Conservation (phyloP, 345 rosid genomes). For the Gossypium longicalyx region DNA sequence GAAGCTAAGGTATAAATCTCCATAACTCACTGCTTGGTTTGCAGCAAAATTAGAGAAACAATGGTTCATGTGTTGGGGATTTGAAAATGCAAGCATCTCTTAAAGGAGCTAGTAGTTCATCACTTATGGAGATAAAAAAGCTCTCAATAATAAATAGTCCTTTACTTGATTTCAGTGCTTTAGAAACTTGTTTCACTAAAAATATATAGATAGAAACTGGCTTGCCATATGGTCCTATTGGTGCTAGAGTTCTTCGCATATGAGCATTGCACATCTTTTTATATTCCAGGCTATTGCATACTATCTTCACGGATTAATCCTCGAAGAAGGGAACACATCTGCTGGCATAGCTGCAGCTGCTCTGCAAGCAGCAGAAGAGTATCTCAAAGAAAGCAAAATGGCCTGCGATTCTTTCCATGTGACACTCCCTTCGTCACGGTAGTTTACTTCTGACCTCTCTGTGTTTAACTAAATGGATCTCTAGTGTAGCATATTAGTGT, state of each 20-base stretch:
- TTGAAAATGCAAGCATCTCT: background rate
- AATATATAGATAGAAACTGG: background rate
- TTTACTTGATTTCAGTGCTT: background rate
- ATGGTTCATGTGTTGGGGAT: background rate
- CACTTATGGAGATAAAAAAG: background rate
- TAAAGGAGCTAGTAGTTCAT: background rate
- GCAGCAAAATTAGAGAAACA: background rate
- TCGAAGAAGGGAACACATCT: constrained; percentile 55
- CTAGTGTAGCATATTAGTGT: background rate
- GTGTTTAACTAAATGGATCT: background rate
- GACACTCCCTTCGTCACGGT: constrained; percentile 56
- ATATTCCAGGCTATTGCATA: constrained; percentile 61
- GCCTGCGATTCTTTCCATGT: constrained; percentile 46
- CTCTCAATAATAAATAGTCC: background rate
- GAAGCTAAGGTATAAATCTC: constrained; percentile 51
- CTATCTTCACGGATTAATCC: constrained; percentile 60
- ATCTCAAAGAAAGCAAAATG: constrained; percentile 46
- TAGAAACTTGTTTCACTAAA: background rate
- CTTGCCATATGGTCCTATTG: background rate
- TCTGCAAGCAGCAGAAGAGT: constrained; percentile 58
- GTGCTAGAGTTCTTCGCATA: background rate
- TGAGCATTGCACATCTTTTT: background rate
- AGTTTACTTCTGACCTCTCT: constrained; percentile 7
- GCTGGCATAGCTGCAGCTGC: constrained; percentile 55
- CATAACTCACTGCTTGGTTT: background rate